Conservation (phyloP, 2,329 filamentous ascomycete genomes). For the Diaporthe aspalathi region DNA sequence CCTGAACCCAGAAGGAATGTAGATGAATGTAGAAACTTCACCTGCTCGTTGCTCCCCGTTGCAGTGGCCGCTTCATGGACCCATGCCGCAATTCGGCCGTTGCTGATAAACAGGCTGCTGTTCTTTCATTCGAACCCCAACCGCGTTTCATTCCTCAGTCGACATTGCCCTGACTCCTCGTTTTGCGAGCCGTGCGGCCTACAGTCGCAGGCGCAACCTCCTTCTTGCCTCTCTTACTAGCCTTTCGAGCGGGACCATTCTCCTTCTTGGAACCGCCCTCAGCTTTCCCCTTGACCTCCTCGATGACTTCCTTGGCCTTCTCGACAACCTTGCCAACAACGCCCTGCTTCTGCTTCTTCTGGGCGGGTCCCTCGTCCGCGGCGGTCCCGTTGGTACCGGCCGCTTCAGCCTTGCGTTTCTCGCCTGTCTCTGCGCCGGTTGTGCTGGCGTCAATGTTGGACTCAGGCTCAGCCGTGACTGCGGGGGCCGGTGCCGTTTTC, state of each 20-base stretch:
- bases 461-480: conserved; percentile 16
- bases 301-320: conserved; percentile 35
- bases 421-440: conserved; percentile 31
- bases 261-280: conserved; percentile 25
- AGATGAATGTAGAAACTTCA: conserved; percentile 20
- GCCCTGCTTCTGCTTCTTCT: conserved; percentile 37
- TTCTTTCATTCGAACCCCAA: background rate
- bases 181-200: conserved; percentile 52
- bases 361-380: conserved; percentile 27
- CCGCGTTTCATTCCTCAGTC: background rate
- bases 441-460: conserved; percentile 5
- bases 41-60: conserved; percentile 11
- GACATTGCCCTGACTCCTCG: conserved; percentile 51
- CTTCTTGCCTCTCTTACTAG: conserved; percentile 43
- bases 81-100: background rate
- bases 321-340: conserved; percentile 38
- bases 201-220: conserved; percentile 44
- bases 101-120: background rate
- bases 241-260: conserved; percentile 40
- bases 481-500: conserved; percentile 2
- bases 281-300: conserved; percentile 35
- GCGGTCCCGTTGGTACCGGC: conserved; percentile 21
- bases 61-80: background rate
- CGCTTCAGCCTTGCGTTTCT: conserved; percentile 44
- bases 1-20: conserved; percentile 10